Percentiles rank a stretch among this genome's conserved stretches.
Evolutionary conservation across 495 filamentous ascomycete species (phyloP).

Genomic region (Daldinia concentrica): DNA sequence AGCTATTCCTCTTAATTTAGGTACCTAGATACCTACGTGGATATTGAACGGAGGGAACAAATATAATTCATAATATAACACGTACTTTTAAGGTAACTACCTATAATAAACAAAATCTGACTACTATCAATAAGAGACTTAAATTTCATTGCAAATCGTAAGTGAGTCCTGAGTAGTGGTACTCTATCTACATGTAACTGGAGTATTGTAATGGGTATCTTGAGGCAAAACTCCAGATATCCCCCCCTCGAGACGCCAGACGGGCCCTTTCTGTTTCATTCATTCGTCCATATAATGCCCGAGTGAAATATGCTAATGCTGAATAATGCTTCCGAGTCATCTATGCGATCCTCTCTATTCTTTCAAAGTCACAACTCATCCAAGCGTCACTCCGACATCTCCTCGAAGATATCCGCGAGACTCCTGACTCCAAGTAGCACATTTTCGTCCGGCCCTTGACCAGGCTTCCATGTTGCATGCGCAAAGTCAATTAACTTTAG

Average conservation of each 20-base stretch:
- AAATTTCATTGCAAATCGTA: conserved; percentile 21
- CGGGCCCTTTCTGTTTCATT: conserved; percentile 22
- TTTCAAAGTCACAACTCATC: background rate
- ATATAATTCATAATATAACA: background rate
- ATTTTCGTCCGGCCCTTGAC: conserved; percentile 89
- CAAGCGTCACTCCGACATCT: conserved; percentile 56
- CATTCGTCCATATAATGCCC: conserved; percentile 13
- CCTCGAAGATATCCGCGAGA: conserved; percentile 73
- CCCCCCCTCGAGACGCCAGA: conserved; percentile 17
- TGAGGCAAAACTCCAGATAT: conserved; percentile 36
- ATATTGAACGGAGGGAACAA: background rate
- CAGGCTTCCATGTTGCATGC: conserved; percentile 87
- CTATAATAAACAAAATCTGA: background rate
- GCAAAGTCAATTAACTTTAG: conserved; percentile 97
- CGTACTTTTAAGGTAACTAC: too few species aligned
- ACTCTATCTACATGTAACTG: conserved; percentile 16
- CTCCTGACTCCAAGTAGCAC: conserved; percentile 77
- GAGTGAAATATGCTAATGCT: conserved; percentile 24
- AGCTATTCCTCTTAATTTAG: too few species aligned
- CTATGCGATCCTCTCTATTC: conserved; percentile 7
- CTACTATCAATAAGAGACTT: background rate
- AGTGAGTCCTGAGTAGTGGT: background rate
- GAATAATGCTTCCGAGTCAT: conserved; percentile 1
- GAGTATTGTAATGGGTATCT: conserved; percentile 40
- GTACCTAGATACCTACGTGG: background rate